A percentile compares a stretch with the other conserved stretches of the same genome.
These are phyloP conservation scores for Macrophomina phaseolina DNA, from an alignment of 2,329 filamentous ascomycete genomes.

Conservation along the genomic window DNA sequence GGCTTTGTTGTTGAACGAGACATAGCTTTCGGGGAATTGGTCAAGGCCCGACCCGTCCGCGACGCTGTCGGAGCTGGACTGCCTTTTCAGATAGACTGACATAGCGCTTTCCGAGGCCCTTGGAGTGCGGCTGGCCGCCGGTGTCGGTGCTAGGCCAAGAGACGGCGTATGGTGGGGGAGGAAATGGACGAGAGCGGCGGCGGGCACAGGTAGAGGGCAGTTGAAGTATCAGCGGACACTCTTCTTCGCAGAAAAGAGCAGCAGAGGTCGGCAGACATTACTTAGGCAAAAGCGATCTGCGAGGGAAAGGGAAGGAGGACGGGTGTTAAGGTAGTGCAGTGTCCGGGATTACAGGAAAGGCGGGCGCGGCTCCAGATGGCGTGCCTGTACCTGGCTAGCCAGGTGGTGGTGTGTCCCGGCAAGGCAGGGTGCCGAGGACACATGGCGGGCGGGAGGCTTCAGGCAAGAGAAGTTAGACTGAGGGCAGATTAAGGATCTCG, in stretches of 20 bases:
- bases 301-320: conserved; percentile 7
- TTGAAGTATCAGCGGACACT: too few relatives aligned
- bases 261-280: not conserved
- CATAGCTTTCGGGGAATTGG: conserved; percentile 37
- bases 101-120: conserved; percentile 5
- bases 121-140: not conserved
- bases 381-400: conserved; percentile 15
- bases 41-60: conserved; percentile 1
- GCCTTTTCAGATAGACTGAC: conserved; percentile 17
- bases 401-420: not conserved
- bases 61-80: conserved; percentile 3
- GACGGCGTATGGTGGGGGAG: not conserved
- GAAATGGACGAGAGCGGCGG: not conserved
- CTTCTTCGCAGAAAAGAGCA: not conserved
- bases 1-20: conserved; percentile 44
- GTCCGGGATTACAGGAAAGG: conserved; percentile 9
- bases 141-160: conserved; percentile 4
- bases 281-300: conserved; percentile 5
- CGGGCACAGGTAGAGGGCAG: not conserved
- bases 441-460: conserved; percentile 10
- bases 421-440: not conserved
- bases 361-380: conserved; percentile 11
- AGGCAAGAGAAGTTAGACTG: conserved; percentile 1
- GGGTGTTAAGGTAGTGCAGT: not conserved
- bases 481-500: not conserved